Conservation (phyloP, 2,329 filamentous ascomycete genomes). For the Aureobasidium sp. region DNA sequence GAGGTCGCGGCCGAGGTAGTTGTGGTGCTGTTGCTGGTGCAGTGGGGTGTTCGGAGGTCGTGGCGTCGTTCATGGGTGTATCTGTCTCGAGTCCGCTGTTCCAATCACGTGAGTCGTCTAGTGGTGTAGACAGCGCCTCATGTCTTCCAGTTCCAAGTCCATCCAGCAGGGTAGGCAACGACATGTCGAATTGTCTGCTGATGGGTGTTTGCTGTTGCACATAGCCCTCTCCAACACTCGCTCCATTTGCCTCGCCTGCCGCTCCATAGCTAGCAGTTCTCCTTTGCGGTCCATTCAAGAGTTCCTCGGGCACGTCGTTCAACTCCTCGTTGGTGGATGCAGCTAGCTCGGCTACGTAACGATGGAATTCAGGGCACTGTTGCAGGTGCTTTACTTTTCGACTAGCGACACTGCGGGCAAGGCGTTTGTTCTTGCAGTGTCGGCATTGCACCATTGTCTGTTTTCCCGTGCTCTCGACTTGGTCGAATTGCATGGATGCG, state of each 20-base stretch:
- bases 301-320: background rate
- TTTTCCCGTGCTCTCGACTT: conserved; percentile 1
- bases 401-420: conserved; percentile 1
- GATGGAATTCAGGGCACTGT: background rate
- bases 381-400: background rate
- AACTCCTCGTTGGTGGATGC: background rate
- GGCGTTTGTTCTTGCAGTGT: conserved; percentile 2
- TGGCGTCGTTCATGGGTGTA: background rate
- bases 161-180: background rate
- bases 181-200: background rate
- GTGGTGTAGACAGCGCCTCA: background rate
- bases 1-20: background rate
- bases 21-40: background rate
- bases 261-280: background rate
- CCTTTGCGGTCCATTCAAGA: background rate
- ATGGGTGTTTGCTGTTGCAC: background rate
- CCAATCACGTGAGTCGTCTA: background rate
- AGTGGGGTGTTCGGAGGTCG: background rate
- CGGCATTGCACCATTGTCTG: conserved; percentile 1
- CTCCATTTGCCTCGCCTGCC: background rate
- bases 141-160: background rate
- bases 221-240: background rate
- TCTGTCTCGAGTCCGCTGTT: background rate
- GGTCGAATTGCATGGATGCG: conserved; percentile 5
- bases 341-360: background rate